Evolutionary conservation across 176 grass and related monocot genomes (phyloP), one percentile per base, ranked within the genome.

Genomic region (Oropetium thomaeum): DNA sequence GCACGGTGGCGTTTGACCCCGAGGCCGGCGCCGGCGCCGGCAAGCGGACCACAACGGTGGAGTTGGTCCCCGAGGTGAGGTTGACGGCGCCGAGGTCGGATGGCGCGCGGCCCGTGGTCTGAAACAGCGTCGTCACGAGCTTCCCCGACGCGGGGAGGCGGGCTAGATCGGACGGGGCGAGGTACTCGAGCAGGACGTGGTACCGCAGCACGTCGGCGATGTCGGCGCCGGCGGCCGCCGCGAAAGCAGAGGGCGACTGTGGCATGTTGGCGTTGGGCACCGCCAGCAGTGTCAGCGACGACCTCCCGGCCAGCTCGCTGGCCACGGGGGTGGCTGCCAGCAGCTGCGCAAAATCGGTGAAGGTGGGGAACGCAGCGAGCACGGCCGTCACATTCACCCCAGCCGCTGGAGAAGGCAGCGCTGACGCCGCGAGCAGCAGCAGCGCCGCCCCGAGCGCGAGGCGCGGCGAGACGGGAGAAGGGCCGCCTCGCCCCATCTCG

Each of bases 181-280:
- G 95, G 84, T 92, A 98, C 82, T 98, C 91, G 53, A 98, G 92
- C 15, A 98, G 88, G 65, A 94, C 85, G 76, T 98, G 95, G 81
- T 98, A 98, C 25, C 95, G 84, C 44, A 98, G 80, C 52, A 98
- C 89, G 79, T 98, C 95, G 31, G 89, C 86, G 71, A 98, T 84
- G 84, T 95, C 91, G 52, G 89, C 86, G 38, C 90, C 87, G n/a
- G 91, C 75, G 57, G 79, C 74, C 7, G 86, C 69, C 30, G 84
- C 86, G 86, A 86, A 93, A 38, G 77, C 84, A 16, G 80, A 81
- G 47, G 84, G 83, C 12, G 83, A 83, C 52, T 59, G 87, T 35
- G 80, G 87, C 60, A 98, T 81, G 84, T 81, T 86, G 42, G 73
- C 34, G 65, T 98, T 87, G 20, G 91, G 96, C 15, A 98, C 91